phyloP scores from a whole-genome alignment of 2,329 filamentous ascomycete genomes.

The Diaporthe sp. region DNA sequence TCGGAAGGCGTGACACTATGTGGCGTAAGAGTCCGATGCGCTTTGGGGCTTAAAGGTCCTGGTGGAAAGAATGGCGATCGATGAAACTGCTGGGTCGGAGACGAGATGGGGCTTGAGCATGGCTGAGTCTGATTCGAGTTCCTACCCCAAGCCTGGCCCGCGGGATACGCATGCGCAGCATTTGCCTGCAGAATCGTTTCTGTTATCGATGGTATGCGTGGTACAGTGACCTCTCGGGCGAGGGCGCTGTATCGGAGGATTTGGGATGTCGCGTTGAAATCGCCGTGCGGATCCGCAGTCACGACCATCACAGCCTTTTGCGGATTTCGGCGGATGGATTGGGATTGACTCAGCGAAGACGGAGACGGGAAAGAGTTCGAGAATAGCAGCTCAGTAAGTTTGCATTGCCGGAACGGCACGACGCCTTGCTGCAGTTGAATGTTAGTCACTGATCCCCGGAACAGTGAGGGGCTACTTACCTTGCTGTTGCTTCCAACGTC shows the following conservation, averaged over 20 bases:
- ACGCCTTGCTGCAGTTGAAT: slow-evolving; percentile 70
- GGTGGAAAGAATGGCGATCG: slow-evolving; percentile 58
- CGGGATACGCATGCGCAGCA: slow-evolving; percentile 50
- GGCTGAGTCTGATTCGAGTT: slow-evolving; percentile 45
- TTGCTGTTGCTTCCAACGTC: slow-evolving; percentile 81
- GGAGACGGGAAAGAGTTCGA: slow-evolving; percentile 87
- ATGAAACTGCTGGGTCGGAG: slow-evolving; percentile 51
- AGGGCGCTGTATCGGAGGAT: slow-evolving; percentile 95
- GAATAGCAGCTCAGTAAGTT: slow-evolving; percentile 86
- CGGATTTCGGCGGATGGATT: slow-evolving; percentile 71
- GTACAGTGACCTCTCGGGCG: slow-evolving; percentile 92
- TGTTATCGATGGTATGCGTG: slow-evolving; percentile 86
- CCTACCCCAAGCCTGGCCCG: slow-evolving; percentile 40
- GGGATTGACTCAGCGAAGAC: slow-evolving; percentile 55
- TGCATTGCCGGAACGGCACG: slow-evolving; percentile 86
- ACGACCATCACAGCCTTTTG: slow-evolving; percentile 97
- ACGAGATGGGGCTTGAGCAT: slow-evolving; percentile 48
- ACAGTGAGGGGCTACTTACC: slow-evolving; percentile 60
- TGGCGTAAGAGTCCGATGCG: slow-evolving; percentile 57
- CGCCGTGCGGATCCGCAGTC: slow-evolving; percentile 90
- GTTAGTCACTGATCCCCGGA: not conserved
- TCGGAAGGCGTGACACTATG: slow-evolving; percentile 56
- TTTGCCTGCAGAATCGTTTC: slow-evolving; percentile 72
- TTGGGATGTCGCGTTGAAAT: slow-evolving; percentile 97
- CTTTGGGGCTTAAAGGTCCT: slow-evolving; percentile 46